A percentile compares a stretch with the other conserved stretches of the same genome.
phyloP scores from a whole-genome alignment of 805 yeast species.

The Torulaspora delbrueckii region DNA sequence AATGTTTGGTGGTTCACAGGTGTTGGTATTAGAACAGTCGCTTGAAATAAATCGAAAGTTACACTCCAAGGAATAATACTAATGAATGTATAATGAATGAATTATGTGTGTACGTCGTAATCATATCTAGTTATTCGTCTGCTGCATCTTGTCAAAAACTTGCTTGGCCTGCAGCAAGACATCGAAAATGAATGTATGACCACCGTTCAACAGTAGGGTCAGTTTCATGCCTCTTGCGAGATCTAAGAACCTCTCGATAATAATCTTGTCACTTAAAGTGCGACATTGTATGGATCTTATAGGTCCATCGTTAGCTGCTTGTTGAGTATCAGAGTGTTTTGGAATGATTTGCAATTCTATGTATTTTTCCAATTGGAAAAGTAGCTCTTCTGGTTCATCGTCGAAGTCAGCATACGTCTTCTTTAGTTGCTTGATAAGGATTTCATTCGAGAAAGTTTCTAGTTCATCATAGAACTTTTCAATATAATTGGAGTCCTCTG shows the following conservation, averaged over 20 bases:
- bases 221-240: constrained; percentile 41
- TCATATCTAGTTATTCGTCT: neutral
- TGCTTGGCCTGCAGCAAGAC: constrained; percentile 47
- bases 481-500: constrained; percentile 50
- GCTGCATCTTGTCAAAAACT: constrained; percentile 38
- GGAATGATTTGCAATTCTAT: constrained; percentile 34
- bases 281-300: constrained; percentile 11
- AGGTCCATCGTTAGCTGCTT: neutral
- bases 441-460: constrained; percentile 19
- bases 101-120: neutral
- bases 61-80: too few species aligned
- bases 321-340: constrained; percentile 11
- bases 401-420: constrained; percentile 39
- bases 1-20: neutral
- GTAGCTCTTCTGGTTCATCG: constrained; percentile 37
- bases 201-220: constrained; percentile 50
- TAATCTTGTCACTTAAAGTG: constrained; percentile 18
- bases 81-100: neutral
- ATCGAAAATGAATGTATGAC: constrained; percentile 55
- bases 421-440: constrained; percentile 19
- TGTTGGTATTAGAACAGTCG: neutral
- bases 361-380: constrained; percentile 38
- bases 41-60: neutral
- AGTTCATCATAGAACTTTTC: constrained; percentile 46
- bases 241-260: constrained; percentile 32